Base-by-base conservation (phyloP, 2,329 filamentous ascomycete genomes). In the Aschersonia sp. region DNA sequence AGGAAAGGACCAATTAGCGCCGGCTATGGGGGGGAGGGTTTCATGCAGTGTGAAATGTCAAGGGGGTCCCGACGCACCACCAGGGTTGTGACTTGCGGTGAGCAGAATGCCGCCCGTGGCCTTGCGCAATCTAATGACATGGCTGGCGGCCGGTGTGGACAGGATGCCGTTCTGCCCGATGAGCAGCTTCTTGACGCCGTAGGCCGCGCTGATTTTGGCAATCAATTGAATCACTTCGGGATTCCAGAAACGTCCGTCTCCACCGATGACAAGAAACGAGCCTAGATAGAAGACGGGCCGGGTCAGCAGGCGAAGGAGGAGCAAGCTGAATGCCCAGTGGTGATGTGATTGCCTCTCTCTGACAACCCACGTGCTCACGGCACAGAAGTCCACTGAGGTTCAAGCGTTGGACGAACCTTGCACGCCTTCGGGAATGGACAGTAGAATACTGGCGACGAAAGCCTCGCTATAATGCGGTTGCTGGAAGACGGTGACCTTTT, bases 401-500 rank as follows among this genome's bases (percentile, higher is more conserved):
- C 22, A 22, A 22, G 22, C 22, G 22, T 22, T 22, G 22, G 22
- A 22, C 67, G 53, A 60, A 79, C 81, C 89, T 61, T 96, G 72
- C 47, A 75, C 89, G 53, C 92, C 92, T 68, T 98, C 92, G 33
- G 92, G 92, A 59, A 98, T 98, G 46, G 92, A 95, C 52, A 94
- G 80, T 56, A 98, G 79, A 64, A 96, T 95, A 67, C 87, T 90
- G 55, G 90, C 77, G 57, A 98, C 79, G 66, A 98, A 98, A 46
- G 90, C 81, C 71, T 98, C 92, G 68, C 87, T 89, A 77, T 98
- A 98, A 71, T 98, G 79, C 51, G 82, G 75, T 69, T 96, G 76
- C 68, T 98, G 87, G 76, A 98, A 98, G 64, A 95, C 86, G 62
- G 87, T 88, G 71, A 97, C 92, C 80, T 94, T 97, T 73, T 98